These are phyloP conservation scores for Grosmannia penicillata DNA, from an alignment of 2,329 filamentous ascomycete species.

Conservation along the genomic window DNA sequence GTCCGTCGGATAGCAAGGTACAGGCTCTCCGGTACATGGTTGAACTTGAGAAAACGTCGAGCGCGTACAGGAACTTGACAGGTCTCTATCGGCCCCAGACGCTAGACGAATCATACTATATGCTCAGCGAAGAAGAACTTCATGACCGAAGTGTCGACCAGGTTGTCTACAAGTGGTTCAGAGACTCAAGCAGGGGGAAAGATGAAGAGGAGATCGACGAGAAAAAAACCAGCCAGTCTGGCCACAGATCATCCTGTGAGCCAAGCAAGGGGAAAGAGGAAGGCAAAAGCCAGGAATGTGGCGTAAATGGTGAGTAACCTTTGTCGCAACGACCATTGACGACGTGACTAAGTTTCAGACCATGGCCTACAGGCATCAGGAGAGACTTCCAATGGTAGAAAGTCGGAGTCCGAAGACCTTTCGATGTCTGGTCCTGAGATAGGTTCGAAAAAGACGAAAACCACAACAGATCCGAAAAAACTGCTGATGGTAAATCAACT, in stretches of 20 bases:
- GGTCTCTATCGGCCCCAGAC: not conserved
- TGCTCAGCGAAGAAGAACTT: not conserved
- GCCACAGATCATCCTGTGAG: too few species aligned
- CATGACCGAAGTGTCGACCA: not conserved
- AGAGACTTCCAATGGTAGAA: too few species aligned
- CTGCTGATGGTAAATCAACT: conserved; percentile 1
- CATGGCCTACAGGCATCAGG: too few species aligned
- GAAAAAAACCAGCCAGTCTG: not conserved
- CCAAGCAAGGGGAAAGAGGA: not conserved
- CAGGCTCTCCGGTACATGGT: not conserved
- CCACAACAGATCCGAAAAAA: not conserved
- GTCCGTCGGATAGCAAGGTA: not conserved
- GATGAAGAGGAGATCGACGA: not conserved
- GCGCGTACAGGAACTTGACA: not conserved
- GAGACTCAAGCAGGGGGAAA: not conserved
- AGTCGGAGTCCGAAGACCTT: too few species aligned
- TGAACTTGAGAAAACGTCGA: not conserved
- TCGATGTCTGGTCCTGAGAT: too few species aligned
- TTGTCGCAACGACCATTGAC: too few species aligned
- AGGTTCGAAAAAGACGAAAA: not conserved
- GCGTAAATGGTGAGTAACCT: too few species aligned
- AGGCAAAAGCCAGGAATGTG: too few species aligned
- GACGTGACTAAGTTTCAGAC: too few species aligned
- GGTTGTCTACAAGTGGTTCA: not conserved
- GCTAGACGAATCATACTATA: not conserved